A percentile compares a stretch with the other conserved stretches of the same genome.
phyloP scores from a whole-genome alignment of 768 basidiomycete genomes.

The Mycena albidolilacea region DNA sequence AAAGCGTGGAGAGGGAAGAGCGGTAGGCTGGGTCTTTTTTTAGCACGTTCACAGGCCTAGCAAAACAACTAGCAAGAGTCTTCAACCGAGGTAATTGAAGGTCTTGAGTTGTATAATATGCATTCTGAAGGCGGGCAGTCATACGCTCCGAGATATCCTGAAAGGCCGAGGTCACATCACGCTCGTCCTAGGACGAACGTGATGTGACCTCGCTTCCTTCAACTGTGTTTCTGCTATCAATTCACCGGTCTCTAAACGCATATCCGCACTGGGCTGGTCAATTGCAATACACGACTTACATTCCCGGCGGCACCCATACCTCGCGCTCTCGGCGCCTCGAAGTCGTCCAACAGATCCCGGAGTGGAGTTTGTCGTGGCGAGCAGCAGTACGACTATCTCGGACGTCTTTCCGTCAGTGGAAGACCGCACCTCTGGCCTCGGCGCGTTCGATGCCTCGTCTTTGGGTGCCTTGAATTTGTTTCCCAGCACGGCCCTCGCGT shows the following conservation, averaged over 20 bases:
- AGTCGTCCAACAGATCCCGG: slow-evolving; percentile 47
- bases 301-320: slow-evolving; percentile 40
- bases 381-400: slow-evolving; percentile 1
- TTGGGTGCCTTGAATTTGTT: slow-evolving; percentile 37
- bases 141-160: slow-evolving; percentile 63
- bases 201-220: too few relatives aligned
- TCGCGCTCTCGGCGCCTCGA: slow-evolving; percentile 46
- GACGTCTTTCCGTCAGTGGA: slow-evolving; percentile 22
- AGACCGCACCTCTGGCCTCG: slow-evolving; percentile 34
- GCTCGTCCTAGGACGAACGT: too few relatives aligned
- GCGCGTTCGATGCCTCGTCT: slow-evolving; percentile 34
- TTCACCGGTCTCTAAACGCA: slow-evolving; percentile 37
- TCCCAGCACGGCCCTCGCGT: slow-evolving; percentile 41
- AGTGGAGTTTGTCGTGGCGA: slow-evolving; percentile 47
- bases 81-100: too few relatives aligned
- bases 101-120: slow-evolving; percentile 57
- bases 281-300: slow-evolving; percentile 42
- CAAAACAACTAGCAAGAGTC: not conserved
- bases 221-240: too few relatives aligned
- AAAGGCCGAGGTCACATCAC: too few relatives aligned
- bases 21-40: slow-evolving; percentile 72
- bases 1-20: slow-evolving; percentile 69
- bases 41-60: slow-evolving; percentile 77
- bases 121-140: slow-evolving; percentile 59
- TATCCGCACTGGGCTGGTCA: slow-evolving; percentile 53